phyloP scores from a whole-genome alignment of 148 eudicot species.

The Rhododendron ferrugineum region DNA sequence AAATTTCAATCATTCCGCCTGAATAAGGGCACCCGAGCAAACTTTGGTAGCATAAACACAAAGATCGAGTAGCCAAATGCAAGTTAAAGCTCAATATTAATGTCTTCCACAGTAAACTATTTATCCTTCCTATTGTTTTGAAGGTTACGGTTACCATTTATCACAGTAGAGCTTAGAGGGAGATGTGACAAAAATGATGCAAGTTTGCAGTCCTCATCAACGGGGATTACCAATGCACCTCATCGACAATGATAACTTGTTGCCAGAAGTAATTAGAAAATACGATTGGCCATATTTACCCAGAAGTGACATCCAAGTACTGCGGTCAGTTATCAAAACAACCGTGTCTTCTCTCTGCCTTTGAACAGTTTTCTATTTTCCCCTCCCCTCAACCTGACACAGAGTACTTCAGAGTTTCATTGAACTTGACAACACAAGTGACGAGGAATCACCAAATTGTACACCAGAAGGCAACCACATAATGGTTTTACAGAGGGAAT shows the following conservation, averaged over 20 bases:
- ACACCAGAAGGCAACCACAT: background rate
- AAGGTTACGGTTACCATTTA: background rate
- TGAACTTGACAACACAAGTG: background rate
- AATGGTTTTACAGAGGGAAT: background rate
- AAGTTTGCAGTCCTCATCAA: background rate
- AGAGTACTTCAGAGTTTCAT: background rate
- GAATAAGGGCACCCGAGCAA: background rate
- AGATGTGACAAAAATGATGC: background rate
- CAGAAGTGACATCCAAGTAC: background rate
- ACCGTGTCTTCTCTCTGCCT: background rate
- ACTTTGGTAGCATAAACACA: background rate
- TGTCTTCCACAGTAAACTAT: background rate
- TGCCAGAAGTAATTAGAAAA: background rate
- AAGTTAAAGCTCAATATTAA: background rate
- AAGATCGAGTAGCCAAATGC: background rate
- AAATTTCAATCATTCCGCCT: background rate
- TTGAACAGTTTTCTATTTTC: background rate
- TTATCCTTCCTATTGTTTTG: background rate
- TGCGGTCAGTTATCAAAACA: constrained; percentile 2
- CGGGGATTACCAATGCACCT: background rate
- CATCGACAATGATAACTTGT: background rate
- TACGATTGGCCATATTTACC: background rate
- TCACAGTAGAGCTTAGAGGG: background rate
- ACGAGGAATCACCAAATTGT: background rate
- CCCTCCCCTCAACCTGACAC: background rate